Conservation (phyloP, 176 grass and related monocot genomes). For the Ananas comosus region DNA sequence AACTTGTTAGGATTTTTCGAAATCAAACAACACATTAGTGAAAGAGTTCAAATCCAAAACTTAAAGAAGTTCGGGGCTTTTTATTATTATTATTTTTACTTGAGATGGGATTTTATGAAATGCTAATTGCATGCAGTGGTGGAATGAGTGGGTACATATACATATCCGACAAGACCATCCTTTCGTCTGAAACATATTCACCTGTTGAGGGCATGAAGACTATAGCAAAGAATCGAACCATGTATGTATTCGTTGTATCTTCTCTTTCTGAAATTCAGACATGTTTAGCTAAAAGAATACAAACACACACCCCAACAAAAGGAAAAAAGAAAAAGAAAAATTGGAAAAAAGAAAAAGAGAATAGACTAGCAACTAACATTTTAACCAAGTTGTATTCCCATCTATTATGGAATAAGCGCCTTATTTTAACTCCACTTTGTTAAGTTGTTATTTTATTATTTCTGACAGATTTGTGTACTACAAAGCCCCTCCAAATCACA, state of each 20-base stretch:
- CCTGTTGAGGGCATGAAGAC: slow-evolving; percentile 31
- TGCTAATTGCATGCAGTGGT: slow-evolving; percentile 18
- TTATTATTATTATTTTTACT: background rate
- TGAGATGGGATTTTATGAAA: background rate
- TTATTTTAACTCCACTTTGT: slow-evolving; percentile 3
- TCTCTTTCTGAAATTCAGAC: background rate
- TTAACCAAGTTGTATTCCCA: background rate
- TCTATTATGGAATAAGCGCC: background rate
- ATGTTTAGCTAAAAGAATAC: background rate
- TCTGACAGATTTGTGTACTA: slow-evolving; percentile 33
- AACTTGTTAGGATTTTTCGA: no score
- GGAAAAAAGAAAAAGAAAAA: background rate
- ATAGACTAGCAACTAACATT: background rate
- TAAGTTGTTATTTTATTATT: slow-evolving; percentile 9
- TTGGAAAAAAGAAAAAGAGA: background rate
- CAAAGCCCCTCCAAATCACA: slow-evolving; percentile 26
- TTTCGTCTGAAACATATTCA: slow-evolving; percentile 28
- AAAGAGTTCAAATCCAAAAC: no score
- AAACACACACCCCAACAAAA: background rate
- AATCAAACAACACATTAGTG: no score
- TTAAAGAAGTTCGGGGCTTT: no score
- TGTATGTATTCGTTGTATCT: slow-evolving; percentile 16
- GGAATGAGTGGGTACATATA: slow-evolving; percentile 39
- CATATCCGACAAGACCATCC: slow-evolving; percentile 31
- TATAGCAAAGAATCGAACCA: slow-evolving; percentile 30